These are phyloP conservation scores for Thermochaetoides thermophila DNA, from an alignment of 495 filamentous ascomycete species.

Conservation along the genomic window DNA sequence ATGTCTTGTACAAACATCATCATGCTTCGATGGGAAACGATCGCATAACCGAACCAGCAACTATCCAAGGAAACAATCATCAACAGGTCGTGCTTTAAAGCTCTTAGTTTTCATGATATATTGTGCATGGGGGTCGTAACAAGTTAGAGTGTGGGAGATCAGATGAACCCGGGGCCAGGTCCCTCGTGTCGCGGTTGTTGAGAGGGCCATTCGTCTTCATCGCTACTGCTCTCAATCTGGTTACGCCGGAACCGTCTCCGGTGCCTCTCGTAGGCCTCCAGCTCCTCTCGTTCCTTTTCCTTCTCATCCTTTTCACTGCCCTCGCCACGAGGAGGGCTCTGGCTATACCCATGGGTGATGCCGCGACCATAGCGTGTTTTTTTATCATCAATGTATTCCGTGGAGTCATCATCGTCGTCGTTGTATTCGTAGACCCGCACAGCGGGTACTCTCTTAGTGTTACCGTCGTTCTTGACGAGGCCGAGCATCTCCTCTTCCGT, in stretches of 20 bases:
- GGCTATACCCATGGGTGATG: constrained; percentile 17
- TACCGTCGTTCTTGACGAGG: constrained; percentile 62
- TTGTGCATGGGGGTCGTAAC: too few relatives aligned
- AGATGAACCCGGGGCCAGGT: too few relatives aligned
- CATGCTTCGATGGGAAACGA: too few relatives aligned
- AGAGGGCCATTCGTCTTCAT: too few relatives aligned
- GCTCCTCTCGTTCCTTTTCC: constrained; percentile 1
- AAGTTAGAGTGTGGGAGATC: too few relatives aligned
- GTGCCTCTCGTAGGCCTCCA: constrained; percentile 2
- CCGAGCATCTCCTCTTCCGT: constrained; percentile 87
- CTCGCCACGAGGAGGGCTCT: not conserved
- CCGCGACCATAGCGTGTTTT: constrained; percentile 24
- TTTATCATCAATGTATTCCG: constrained; percentile 17
- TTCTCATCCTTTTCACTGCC: not conserved
- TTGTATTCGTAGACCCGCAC: constrained; percentile 19
- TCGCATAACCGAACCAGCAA: too few relatives aligned
- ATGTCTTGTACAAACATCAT: too few relatives aligned
- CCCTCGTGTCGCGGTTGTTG: too few relatives aligned
- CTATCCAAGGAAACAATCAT: too few relatives aligned
- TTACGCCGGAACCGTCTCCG: constrained; percentile 2
- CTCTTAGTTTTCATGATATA: too few relatives aligned
- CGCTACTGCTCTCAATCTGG: not conserved
- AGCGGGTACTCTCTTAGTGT: constrained; percentile 32
- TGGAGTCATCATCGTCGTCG: constrained; percentile 19
- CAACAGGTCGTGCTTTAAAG: too few relatives aligned